A percentile compares a stretch with the other conserved stretches of the same genome.
These are phyloP conservation scores for Fusarium sp. DNA, from an alignment of 2,329 filamentous ascomycete genomes.

Conservation along the genomic window DNA sequence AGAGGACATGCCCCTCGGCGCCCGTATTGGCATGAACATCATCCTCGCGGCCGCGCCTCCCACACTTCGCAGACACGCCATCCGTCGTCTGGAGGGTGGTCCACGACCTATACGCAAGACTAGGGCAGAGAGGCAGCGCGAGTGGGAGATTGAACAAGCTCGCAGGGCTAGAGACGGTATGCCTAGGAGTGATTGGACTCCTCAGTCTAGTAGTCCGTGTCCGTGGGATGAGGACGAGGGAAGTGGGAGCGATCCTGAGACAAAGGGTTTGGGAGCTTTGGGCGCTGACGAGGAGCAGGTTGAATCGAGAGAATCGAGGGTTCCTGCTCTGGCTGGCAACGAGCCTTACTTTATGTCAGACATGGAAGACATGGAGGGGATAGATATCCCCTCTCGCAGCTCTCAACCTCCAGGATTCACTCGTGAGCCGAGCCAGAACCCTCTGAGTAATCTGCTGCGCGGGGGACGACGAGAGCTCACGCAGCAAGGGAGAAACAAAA, in stretches of 20 bases:
- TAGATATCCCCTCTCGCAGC: not conserved
- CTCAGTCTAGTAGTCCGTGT: not conserved
- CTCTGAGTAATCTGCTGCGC: too few species aligned
- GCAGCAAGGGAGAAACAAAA: not conserved
- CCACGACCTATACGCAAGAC: not conserved
- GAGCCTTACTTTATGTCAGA: not conserved
- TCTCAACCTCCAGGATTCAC: not conserved
- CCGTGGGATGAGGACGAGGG: not conserved
- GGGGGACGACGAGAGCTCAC: not conserved
- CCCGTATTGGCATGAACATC: not conserved
- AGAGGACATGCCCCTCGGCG: not conserved
- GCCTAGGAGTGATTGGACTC: not conserved
- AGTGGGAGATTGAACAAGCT: not conserved
- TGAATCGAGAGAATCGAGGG: not conserved
- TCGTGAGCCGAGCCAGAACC: not conserved
- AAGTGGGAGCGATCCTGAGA: not conserved
- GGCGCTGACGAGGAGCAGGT: not conserved
- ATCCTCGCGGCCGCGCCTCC: not conserved
- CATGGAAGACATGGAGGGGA: too few species aligned
- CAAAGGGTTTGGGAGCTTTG: not conserved
- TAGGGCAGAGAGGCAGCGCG: not conserved
- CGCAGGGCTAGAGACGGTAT: not conserved
- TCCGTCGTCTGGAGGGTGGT: not conserved
- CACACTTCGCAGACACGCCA: not conserved
- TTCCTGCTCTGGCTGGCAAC: not conserved